Conservation (phyloP, 495 filamentous ascomycete genomes). For the Evernia prunastri region DNA sequence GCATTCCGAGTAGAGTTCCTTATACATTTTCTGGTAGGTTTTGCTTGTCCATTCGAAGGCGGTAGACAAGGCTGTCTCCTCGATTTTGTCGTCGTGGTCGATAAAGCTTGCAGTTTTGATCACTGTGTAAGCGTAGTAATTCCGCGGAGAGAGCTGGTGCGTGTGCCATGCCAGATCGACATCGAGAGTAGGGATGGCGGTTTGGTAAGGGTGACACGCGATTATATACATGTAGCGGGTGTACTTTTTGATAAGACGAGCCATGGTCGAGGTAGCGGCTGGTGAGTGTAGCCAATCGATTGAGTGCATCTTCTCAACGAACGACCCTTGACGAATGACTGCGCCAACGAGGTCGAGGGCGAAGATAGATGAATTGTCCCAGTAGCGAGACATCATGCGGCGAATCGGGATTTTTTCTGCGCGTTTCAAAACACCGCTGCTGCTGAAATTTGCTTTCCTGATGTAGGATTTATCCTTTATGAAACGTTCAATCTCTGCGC, state of each 20-base stretch:
- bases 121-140: slow-evolving; percentile 6
- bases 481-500: slow-evolving; percentile 34
- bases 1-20: slow-evolving; percentile 71
- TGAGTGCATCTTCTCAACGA: slow-evolving; percentile 75
- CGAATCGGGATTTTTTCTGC: slow-evolving; percentile 50
- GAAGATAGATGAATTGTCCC: slow-evolving; percentile 66
- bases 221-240: slow-evolving; percentile 63
- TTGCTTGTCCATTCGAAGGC: slow-evolving; percentile 60
- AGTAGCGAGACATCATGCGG: slow-evolving; percentile 74
- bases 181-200: slow-evolving; percentile 76
- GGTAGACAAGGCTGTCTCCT: slow-evolving; percentile 11
- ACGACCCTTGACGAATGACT: slow-evolving; percentile 72
- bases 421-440: slow-evolving; percentile 1
- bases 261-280: slow-evolving; percentile 56
- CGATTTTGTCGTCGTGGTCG: slow-evolving; percentile 77
- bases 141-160: slow-evolving; percentile 53
- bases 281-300: slow-evolving; percentile 73
- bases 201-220: slow-evolving; percentile 41
- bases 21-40: slow-evolving; percentile 53
- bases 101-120: slow-evolving; percentile 46
- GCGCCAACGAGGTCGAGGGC: slow-evolving; percentile 70
- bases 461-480: slow-evolving; percentile 29
- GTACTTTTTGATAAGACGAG: slow-evolving; percentile 63
- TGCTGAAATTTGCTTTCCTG: slow-evolving; percentile 27
- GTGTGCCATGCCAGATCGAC: slow-evolving; percentile 80